Base-by-base conservation (phyloP, 768 basidiomycete species). In the Favolaschia claudopus region DNA sequence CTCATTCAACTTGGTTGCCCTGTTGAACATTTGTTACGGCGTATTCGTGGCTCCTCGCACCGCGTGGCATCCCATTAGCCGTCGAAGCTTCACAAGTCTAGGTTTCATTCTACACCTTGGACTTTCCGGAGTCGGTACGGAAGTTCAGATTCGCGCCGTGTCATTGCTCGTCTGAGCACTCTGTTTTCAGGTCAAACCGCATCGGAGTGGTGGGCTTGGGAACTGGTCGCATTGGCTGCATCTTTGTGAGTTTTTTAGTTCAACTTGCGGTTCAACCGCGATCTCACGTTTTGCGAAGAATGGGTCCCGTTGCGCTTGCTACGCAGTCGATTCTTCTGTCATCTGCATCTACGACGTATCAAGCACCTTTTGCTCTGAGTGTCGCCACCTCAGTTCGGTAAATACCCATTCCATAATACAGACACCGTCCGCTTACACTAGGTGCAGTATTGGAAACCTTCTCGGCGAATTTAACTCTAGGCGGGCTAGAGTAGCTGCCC, bases 201-300 rank as follows among this genome's bases (percentile, higher is more conserved):
- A 1, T 88, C 86, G 4, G 96, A 97, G 73, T 99, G 96, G 96
- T 98, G 96, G 95, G 89, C 91, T 34, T 96, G 96, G 96, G 95
- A 97, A 74, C 82, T 94, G 7, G 74, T 91, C 29, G 89, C 88
- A 22, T 76, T 85, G 2, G 82, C 79, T 6, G 84, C 84, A 4
- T 81, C 80, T 60, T 64, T 82, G 77, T 82, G 62, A 58, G 79
- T 70, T 19, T 34, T 27, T 7, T 42, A 13, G 42, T 39, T n/a
- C 17, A 39, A 9, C 14, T 20, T 2, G 31, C 22, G 20, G 15
- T 27, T 27, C 37, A 28, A 44, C 15, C 19, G 39, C 28, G 28
- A 5, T 14, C 13, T 43, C 7, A 29, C 57, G 10, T 14, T 19
- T 57, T 22, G 19, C 43, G 36, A 56, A 92, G 91, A 39, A 74